Conservation (phyloP, 2,329 filamentous ascomycete species). For the Graphilbum sp. region DNA sequence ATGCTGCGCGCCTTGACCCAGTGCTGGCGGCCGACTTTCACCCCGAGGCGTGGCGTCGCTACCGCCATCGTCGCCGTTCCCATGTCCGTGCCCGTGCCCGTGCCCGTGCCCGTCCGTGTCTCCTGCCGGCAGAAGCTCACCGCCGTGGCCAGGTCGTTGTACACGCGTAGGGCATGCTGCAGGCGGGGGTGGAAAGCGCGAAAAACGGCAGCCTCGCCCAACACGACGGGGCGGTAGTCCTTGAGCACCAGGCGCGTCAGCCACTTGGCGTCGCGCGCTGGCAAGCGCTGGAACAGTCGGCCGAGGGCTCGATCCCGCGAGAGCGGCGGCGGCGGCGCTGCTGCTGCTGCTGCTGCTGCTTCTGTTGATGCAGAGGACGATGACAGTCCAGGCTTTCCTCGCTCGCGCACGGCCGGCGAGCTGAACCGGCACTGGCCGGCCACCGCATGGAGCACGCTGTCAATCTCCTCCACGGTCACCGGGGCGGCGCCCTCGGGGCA, state of each 20-base stretch:
- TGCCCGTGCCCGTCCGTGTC: too few species aligned
- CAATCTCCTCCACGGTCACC: conserved; percentile 58
- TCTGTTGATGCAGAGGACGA: too few species aligned
- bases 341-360: background rate
- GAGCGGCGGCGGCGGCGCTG: background rate
- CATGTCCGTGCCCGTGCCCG: too few species aligned
- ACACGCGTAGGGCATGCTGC: conserved; percentile 52
- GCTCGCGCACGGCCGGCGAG: conserved; percentile 39
- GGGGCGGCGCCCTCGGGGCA: conserved; percentile 15
- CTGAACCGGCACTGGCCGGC: conserved; percentile 58
- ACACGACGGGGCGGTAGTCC: conserved; percentile 47
- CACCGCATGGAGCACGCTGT: conserved; percentile 45
- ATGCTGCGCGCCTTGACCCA: conserved; percentile 55
- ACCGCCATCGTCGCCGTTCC: conserved; percentile 7
- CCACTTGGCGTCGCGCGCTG: conserved; percentile 69
- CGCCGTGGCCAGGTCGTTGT: conserved; percentile 49
- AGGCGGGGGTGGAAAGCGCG: conserved; percentile 51
- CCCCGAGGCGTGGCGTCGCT: conserved; percentile 31
- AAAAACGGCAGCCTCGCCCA: conserved; percentile 42
- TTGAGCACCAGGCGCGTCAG: conserved; percentile 68
- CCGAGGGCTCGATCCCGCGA: conserved; percentile 28
- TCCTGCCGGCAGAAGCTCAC: conserved; percentile 14
- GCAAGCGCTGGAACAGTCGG: conserved; percentile 40
- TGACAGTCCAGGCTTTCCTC: too few species aligned
- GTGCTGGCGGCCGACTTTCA: conserved; percentile 47